A percentile compares a stretch with the other conserved stretches of the same genome.
Conservation (phyloP, 495 filamentous ascomycete genomes). For the Parathielavia hyrcaniae region DNA sequence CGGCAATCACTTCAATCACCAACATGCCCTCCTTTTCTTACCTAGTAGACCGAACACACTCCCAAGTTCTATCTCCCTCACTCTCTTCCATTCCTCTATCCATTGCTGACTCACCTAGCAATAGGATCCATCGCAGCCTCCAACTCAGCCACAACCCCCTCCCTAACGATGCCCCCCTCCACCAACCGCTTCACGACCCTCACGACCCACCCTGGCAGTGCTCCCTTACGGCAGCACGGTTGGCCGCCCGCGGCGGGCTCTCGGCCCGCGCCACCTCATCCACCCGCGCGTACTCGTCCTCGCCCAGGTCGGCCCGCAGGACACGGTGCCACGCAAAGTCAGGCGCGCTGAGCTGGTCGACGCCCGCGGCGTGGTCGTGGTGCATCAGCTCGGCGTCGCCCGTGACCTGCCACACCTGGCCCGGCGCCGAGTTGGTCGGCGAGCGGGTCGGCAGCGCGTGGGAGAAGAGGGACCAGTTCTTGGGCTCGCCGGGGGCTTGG, state of each 20-base stretch:
- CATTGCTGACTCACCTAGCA: too few species aligned
- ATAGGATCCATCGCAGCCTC: constrained; percentile 10
- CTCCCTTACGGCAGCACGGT: constrained; percentile 13
- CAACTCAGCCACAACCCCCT: not conserved
- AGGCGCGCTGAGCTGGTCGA: constrained; percentile 5
- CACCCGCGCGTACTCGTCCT: not conserved
- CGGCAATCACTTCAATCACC: too few species aligned
- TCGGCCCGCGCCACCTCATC: constrained; percentile 8
- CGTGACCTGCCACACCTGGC: constrained; percentile 12
- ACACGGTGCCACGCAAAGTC: constrained; percentile 6
- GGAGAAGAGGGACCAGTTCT: constrained; percentile 11
- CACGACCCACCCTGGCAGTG: constrained; percentile 18
- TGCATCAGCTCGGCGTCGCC: constrained; percentile 18
- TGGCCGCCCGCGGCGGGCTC: constrained; percentile 11
- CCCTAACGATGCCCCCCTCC: constrained; percentile 1
- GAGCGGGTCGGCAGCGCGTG: not conserved
- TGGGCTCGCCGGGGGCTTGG: constrained; percentile 16
- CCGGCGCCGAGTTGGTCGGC: not conserved
- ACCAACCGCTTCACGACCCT: constrained; percentile 10
- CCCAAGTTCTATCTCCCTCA: not conserved
- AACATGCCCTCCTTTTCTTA: too few species aligned
- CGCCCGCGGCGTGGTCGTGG: constrained; percentile 7
- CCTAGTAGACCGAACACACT: too few species aligned
- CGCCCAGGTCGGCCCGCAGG: constrained; percentile 9
- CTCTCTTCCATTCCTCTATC: not conserved